Conservation (phyloP, 768 basidiomycete genomes). For the Tylopilus cervinicoccineus region DNA sequence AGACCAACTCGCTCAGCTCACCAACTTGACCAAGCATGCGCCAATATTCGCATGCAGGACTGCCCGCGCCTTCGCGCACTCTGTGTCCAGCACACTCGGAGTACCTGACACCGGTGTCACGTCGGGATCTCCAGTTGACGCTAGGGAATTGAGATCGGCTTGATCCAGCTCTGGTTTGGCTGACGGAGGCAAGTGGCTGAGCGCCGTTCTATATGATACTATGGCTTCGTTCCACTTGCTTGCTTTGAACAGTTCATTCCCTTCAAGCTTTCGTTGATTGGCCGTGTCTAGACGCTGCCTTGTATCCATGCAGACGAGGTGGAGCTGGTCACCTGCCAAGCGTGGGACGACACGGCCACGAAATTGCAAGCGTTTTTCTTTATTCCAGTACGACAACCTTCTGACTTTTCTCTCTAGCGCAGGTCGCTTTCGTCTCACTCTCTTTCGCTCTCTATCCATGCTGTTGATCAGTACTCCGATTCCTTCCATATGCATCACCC, state of each 20-base stretch:
- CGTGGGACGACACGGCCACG: too few species aligned
- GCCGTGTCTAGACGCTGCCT: constrained; percentile 49
- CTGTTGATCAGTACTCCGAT: constrained; percentile 39
- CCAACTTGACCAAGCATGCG: constrained; percentile 79
- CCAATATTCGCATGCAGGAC: constrained; percentile 84
- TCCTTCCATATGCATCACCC: constrained; percentile 69
- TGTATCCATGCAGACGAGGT: constrained; percentile 5
- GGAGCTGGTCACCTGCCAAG: background rate
- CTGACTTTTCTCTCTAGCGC: constrained; percentile 45
- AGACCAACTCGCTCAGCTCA: constrained; percentile 32
- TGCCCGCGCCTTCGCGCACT: constrained; percentile 59
- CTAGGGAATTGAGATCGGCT: constrained; percentile 18
- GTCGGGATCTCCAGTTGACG: constrained; percentile 9
- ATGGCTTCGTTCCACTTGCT: constrained; percentile 69
- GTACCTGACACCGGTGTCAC: constrained; percentile 7
- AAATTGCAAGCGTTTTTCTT: too few species aligned
- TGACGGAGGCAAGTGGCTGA: constrained; percentile 58
- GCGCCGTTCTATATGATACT: constrained; percentile 60
- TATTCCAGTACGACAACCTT: too few species aligned
- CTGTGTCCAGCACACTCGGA: constrained; percentile 36
- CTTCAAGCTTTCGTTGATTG: constrained; percentile 64
- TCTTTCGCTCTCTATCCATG: constrained; percentile 35
- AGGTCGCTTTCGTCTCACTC: constrained; percentile 40
- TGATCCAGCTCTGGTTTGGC: constrained; percentile 16
- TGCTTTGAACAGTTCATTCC: constrained; percentile 69